Evolutionary conservation across 108 stramenopile species (phyloP).

Genomic region (Hondaea fermentalgiana): DNA sequence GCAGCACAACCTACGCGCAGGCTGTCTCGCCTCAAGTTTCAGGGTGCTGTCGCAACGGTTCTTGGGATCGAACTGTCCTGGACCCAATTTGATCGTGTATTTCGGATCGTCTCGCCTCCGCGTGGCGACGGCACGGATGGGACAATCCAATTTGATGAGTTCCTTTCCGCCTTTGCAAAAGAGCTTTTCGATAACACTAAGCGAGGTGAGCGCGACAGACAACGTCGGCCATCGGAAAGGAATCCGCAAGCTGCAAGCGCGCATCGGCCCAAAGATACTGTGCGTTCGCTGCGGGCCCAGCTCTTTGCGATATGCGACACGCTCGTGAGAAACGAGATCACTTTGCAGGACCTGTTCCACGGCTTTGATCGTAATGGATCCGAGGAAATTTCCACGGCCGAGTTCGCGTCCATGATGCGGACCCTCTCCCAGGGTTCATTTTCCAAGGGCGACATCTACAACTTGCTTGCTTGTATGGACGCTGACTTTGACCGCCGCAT

Average conservation of each 20-base stretch:
- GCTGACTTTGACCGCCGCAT: not conserved
- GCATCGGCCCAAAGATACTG: not conserved
- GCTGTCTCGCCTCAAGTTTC: not conserved
- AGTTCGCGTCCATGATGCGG: not conserved
- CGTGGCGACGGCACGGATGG: not conserved
- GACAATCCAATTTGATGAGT: not conserved
- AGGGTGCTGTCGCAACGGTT: not conserved
- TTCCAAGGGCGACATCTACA: not conserved
- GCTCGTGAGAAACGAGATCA: not conserved
- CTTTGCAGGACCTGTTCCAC: not conserved
- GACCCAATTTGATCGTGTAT: not conserved
- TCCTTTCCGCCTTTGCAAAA: not conserved
- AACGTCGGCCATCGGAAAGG: not conserved
- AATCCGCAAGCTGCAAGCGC: not conserved
- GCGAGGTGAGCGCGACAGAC: not conserved
- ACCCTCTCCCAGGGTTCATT: not conserved
- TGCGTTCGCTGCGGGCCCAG: not conserved
- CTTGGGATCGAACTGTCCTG: not conserved
- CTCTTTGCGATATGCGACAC: not conserved
- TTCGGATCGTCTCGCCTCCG: not conserved
- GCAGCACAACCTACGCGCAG: not conserved
- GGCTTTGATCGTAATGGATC: not conserved
- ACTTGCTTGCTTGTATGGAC: not conserved
- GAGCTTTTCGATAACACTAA: not conserved
- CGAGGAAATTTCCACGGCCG: not conserved